Evolutionary conservation across 768 basidiomycete genomes (phyloP), one percentile per base, ranked within the genome.

Genomic region (Xanthoconium purpureum): DNA sequence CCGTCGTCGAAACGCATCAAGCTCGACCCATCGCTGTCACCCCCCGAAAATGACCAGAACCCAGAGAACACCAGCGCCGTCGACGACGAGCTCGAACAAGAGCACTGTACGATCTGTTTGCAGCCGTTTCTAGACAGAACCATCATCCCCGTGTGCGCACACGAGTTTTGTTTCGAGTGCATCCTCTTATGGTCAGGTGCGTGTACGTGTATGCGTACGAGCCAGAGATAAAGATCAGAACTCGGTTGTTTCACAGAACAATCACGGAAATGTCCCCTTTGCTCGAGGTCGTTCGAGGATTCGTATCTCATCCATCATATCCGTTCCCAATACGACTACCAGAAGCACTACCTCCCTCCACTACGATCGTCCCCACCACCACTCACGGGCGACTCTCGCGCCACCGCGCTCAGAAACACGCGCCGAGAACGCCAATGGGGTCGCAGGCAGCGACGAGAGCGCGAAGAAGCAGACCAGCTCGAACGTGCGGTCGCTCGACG

Each of bases 161-260:
- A 98, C 75, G 89, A 91, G 66, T 95, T 95, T 66, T 98, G 94
- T 65, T 96, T 96, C 61, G 89, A 91, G 54, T 98, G 94, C 69
- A 78, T 97, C 24, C 75, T 88, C 46, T 73, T 94, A 1, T 96
- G 94, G 94, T 82, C 89, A 51, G 87, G 90, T 90, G 57, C 61
- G 80, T 74, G n/a, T 20, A 28, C 13, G 15, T 11, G 33, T 35
- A 28, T 30, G 38, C 20, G 44, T 9, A 20, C 20, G 14, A 36
- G 14, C 5, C 8, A 2, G 29, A 44, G n/a, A 29, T 9, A 13
- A 29, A 15, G n/a, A 12, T 4, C 24, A 47, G n/a, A 32, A 33
- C 40, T 51, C 8, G 43, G 6, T 36, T 15, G 11, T 8, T 11
- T 7, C 6, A 7, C 33, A 90, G 89, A 83, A 36, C 89, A 91